phyloP scores from a whole-genome alignment of 2,329 filamentous ascomycete genomes.

The Gaeumannomyces sp. region DNA sequence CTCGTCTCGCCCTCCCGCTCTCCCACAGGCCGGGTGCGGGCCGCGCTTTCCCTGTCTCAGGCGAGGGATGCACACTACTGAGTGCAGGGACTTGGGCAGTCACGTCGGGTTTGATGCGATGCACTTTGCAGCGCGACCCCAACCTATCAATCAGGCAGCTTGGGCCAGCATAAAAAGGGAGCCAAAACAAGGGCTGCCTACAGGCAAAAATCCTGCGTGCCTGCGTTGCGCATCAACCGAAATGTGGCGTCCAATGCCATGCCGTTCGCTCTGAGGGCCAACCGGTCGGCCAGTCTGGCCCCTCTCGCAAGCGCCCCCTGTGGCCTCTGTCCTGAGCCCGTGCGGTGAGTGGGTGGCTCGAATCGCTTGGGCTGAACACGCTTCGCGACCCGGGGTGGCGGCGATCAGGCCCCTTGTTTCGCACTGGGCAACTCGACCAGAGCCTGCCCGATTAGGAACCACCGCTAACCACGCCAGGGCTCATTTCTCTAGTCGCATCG shows the following conservation, averaged over 20 bases:
- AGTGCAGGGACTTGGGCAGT: no score
- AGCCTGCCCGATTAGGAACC: not conserved
- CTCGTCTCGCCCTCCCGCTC: not conserved
- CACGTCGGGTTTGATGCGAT: not conserved
- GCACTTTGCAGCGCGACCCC: not conserved
- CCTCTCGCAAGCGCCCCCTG: no score
- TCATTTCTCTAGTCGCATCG: not conserved
- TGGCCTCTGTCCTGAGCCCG: not conserved
- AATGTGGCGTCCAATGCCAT: not conserved
- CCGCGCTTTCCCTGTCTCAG: not conserved
- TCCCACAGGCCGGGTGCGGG: not conserved
- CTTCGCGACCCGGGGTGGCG: no score
- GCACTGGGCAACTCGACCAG: not conserved
- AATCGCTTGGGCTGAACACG: not conserved
- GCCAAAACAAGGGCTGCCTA: no score
- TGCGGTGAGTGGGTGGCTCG: no score
- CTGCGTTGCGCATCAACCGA: not conserved
- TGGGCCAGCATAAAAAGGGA: no score
- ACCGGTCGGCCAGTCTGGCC: no score
- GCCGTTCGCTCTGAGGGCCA: no score
- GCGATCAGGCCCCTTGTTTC: not conserved
- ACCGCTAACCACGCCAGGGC: no score
- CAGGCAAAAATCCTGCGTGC: not conserved
- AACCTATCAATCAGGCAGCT: not conserved
- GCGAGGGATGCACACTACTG: not conserved